These are phyloP conservation scores for Cryphonectria japonica DNA, from an alignment of 2,329 filamentous ascomycete genomes.

Conservation along the genomic window DNA sequence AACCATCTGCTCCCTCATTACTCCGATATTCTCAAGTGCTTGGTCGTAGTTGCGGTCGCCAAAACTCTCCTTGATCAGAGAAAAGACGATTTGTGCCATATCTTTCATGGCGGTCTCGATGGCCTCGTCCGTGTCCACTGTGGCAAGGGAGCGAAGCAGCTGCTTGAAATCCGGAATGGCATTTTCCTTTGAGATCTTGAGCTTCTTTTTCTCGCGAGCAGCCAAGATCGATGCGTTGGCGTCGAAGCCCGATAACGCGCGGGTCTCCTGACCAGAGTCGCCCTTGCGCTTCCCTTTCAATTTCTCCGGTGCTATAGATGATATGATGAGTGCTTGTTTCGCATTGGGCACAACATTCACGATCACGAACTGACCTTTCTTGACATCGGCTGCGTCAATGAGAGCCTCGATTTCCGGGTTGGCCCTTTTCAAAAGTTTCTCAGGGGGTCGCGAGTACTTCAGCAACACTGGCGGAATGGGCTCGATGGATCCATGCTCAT, in stretches of 20 bases:
- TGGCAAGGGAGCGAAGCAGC: slow-evolving; percentile 52
- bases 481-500: slow-evolving; percentile 67
- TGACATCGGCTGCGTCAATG: slow-evolving; percentile 74
- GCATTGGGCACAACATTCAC: background rate
- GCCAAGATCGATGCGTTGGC: slow-evolving; percentile 75
- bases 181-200: slow-evolving; percentile 64
- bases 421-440: slow-evolving; percentile 64
- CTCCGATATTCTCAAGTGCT: slow-evolving; percentile 74
- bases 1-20: slow-evolving; percentile 77
- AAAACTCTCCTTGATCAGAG: slow-evolving; percentile 71
- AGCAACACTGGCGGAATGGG: slow-evolving; percentile 67
- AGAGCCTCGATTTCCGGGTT: slow-evolving; percentile 64
- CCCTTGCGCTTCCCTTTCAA: slow-evolving; percentile 72
- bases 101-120: slow-evolving; percentile 73
- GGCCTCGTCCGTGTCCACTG: slow-evolving; percentile 60
- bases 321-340: slow-evolving; percentile 1
- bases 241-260: slow-evolving; percentile 85
- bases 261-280: slow-evolving; percentile 63
- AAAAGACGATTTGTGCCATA: slow-evolving; percentile 72
- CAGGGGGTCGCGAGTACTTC: slow-evolving; percentile 73
- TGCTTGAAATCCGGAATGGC: slow-evolving; percentile 91
- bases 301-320: slow-evolving; percentile 70
- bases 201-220: slow-evolving; percentile 26
- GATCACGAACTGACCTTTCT: slow-evolving; percentile 65
- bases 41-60: slow-evolving; percentile 75